Base-by-base conservation (phyloP, 768 basidiomycete genomes). In the Amanita pseudoporphyria region DNA sequence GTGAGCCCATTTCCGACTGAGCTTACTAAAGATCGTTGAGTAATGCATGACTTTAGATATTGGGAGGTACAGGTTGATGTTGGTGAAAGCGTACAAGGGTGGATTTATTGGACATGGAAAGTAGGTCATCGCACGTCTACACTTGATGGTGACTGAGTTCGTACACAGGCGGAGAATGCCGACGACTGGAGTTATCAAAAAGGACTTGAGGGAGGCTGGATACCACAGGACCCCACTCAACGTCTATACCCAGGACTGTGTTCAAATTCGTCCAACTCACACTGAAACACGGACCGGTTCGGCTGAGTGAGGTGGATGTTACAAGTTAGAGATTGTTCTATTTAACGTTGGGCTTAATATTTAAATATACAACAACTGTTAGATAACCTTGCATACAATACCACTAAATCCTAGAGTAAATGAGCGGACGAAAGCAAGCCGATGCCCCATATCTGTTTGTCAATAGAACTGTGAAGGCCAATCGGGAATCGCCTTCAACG, bases 81-180 rank as follows among this genome's bases (percentile, higher is more conserved):
- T 45, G 87, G 83, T 18, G 88, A 91, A 64, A 70, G 69, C 30
- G 73, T 81, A 12, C 73, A 78, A 38, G 84, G 85, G 16, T 87
- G 85, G 84, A 68, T 84, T 3, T 84, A 73, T 55, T 86, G 84
- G 83, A 78, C 84, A 6, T 87, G 85, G 85, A 87, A 86, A 74
- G 82, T 79, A 42, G 21, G 72, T 16, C 21, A 18, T 47, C 36
- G 14, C 21, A 19, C 18, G 22, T 24, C 26, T 31, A 10, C 14
- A 18, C 6, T 16, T 14, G n/a, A 31, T 36, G 39, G 3, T 44
- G 16, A 28, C 16, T 42, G 31, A 14, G 7, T 21, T 44, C 16
- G 26, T 44, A 10, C 2, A 18, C 36, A 81, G 77, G 70, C 77
- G 4, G 84, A 87, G 64, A 76, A 73, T 53, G 80, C 78, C 12